Percentiles rank a stretch among this genome's conserved stretches.
Conservation (phyloP, 768 basidiomycete genomes). For the Wakefieldia striispora region DNA sequence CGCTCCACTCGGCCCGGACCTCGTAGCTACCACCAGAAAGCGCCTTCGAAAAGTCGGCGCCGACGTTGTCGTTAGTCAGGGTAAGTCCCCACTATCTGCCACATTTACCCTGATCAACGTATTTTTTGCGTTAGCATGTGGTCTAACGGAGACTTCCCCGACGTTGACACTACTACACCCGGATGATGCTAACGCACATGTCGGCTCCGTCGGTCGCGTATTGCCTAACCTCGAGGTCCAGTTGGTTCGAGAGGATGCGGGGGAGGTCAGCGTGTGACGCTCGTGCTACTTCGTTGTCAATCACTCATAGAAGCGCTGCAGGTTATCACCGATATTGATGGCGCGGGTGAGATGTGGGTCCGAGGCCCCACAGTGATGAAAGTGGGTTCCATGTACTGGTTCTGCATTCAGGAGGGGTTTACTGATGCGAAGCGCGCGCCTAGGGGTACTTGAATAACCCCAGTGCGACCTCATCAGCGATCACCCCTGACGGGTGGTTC, state of each 20-base stretch:
- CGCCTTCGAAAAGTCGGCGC: constrained; percentile 43
- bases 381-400: constrained; percentile 29
- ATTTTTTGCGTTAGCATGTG: constrained; percentile 49
- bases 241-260: constrained; percentile 62
- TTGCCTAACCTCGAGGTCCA: constrained; percentile 76
- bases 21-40: constrained; percentile 45
- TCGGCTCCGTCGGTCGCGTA: constrained; percentile 67
- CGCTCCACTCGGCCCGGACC: constrained; percentile 69
- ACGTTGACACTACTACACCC: constrained; percentile 56
- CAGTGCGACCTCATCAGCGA: constrained; percentile 62
- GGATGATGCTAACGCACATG: constrained; percentile 43
- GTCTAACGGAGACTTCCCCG: constrained; percentile 85
- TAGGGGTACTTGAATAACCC: constrained; percentile 77
- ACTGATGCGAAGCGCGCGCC: neutral
- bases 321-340: constrained; percentile 29
- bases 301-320: constrained; percentile 6
- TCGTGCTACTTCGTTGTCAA: neutral
- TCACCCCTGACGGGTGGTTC: constrained; percentile 79
- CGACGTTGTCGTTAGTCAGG: constrained; percentile 48
- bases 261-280: constrained; percentile 30
- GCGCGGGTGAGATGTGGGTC: constrained; percentile 80
- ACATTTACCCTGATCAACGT: neutral
- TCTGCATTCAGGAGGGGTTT: no score
- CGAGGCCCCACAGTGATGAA: constrained; percentile 81
- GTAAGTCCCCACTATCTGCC: constrained; percentile 27